Evolutionary conservation across 2,329 filamentous ascomycete genomes (phyloP).

Genomic region (Thermothelomyces thermophilus): DNA sequence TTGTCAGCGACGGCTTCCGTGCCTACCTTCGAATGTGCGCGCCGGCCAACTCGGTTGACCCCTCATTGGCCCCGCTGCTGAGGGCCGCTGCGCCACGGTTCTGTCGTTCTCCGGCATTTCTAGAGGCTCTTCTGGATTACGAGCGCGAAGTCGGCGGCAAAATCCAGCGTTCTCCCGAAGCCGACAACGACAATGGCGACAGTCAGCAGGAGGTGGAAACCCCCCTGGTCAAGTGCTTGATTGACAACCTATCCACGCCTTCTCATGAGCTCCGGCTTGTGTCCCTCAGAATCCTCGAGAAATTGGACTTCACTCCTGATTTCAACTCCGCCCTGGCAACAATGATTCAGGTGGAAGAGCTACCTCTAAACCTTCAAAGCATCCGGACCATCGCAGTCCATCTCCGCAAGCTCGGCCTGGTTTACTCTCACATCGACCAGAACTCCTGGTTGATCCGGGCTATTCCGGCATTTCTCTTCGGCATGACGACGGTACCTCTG

Average conservation of each 20-base stretch:
- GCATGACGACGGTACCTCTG: conserved; percentile 78
- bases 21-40: conserved; percentile 63
- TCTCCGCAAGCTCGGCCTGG: conserved; percentile 65
- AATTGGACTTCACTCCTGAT: conserved; percentile 47
- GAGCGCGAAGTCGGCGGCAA: conserved; percentile 32
- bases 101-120: conserved; percentile 57
- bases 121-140: conserved; percentile 56
- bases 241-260: conserved; percentile 66
- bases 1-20: conserved; percentile 67
- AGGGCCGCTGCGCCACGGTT: conserved; percentile 61
- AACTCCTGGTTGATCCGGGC: conserved; percentile 62
- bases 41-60: conserved; percentile 51
- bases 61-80: conserved; percentile 57
- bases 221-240: conserved; percentile 55
- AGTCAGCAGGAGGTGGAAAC: conserved; percentile 52
- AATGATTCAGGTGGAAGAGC: conserved; percentile 75
- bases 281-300: conserved; percentile 65
- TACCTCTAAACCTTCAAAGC: conserved; percentile 68
- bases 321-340: conserved; percentile 48
- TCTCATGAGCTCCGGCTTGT: conserved; percentile 68
- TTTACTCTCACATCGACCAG: conserved; percentile 53
- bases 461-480: conserved; percentile 79
- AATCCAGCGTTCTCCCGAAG: conserved; percentile 24
- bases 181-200: conserved; percentile 28
- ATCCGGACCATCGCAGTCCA: conserved; percentile 76